A percentile compares a stretch with the other conserved stretches of the same genome.
phyloP scores from a whole-genome alignment of 805 yeast species.

The Yarrowia deformans region DNA sequence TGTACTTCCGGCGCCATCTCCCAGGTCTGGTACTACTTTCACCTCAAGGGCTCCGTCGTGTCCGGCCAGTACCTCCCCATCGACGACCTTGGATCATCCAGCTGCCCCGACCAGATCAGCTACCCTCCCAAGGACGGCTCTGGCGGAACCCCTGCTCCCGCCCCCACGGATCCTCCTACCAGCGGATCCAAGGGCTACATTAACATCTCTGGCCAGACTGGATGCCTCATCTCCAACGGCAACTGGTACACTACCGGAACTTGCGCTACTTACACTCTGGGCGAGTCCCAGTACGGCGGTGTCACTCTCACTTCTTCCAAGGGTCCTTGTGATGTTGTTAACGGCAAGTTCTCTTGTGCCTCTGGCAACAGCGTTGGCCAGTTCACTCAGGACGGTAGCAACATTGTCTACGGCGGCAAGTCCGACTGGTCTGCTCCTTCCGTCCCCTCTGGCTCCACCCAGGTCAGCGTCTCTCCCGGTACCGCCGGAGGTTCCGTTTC shows the following conservation, averaged over 20 bases:
- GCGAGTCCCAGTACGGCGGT: slow-evolving; percentile 74
- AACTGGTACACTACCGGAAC: slow-evolving; percentile 82
- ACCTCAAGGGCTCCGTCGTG: slow-evolving; percentile 73
- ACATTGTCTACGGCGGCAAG: slow-evolving; percentile 67
- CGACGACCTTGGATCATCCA: slow-evolving; percentile 58
- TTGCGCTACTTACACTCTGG: slow-evolving; percentile 76
- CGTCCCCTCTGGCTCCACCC: slow-evolving; percentile 56
- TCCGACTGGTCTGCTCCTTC: slow-evolving; percentile 64
- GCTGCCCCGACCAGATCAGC: slow-evolving; percentile 78
- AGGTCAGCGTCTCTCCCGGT: slow-evolving; percentile 59
- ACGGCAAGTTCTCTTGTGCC: slow-evolving; percentile 51
- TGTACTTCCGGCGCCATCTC: slow-evolving; percentile 63
- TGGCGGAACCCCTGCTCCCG: slow-evolving; percentile 42
- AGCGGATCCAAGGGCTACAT: slow-evolving; percentile 57
- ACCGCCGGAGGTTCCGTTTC: slow-evolving; percentile 51
- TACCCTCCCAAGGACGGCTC: slow-evolving; percentile 66
- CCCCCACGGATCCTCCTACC: slow-evolving; percentile 45
- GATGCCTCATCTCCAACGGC: slow-evolving; percentile 87
- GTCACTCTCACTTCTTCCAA: slow-evolving; percentile 69
- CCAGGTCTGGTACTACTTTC: slow-evolving; percentile 83
- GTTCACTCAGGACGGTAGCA: slow-evolving; percentile 59
- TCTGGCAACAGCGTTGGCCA: slow-evolving; percentile 57
- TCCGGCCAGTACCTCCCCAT: slow-evolving; percentile 70
- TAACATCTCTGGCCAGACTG: slow-evolving; percentile 60
- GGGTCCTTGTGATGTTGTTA: slow-evolving; percentile 68